phyloP scores from a whole-genome alignment of 495 filamentous ascomycete species.

The Xylaria nigripes region DNA sequence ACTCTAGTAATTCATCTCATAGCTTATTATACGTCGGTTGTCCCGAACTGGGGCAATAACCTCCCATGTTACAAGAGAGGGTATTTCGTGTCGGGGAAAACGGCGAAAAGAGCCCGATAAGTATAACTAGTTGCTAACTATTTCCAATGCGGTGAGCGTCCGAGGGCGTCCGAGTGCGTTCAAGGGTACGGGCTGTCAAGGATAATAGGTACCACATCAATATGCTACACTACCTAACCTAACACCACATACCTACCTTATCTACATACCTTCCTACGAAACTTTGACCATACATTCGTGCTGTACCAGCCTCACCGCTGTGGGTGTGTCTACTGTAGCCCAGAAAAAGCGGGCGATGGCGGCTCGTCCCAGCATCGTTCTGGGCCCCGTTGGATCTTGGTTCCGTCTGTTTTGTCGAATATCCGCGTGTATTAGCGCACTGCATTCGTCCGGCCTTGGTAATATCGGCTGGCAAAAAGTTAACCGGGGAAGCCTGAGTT shows the following conservation, averaged over 20 bases:
- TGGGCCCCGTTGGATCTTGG: constrained; percentile 1
- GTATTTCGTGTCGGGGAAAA: not conserved
- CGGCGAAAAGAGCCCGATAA: not conserved
- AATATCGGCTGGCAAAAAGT: not conserved
- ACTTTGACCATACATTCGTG: too few relatives aligned
- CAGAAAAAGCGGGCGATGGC: constrained; percentile 2
- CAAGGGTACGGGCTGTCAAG: not conserved
- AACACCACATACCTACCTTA: too few relatives aligned
- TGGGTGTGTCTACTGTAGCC: not conserved
- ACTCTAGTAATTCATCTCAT: too few relatives aligned
- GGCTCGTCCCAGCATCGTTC: constrained; percentile 2
- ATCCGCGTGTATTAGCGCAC: not conserved
- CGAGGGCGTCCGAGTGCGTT: not conserved
- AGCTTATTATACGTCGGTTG: not conserved
- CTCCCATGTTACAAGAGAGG: too few relatives aligned
- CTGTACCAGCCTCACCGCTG: constrained; percentile 4
- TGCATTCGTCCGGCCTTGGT: not conserved
- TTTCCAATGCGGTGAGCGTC: constrained; percentile 4
- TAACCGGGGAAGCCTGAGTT: not conserved
- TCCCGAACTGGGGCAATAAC: not conserved
- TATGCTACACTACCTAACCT: too few relatives aligned
- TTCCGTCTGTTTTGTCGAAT: not conserved
- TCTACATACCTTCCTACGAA: too few relatives aligned
- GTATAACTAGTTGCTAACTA: not conserved
- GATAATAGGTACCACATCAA: too few relatives aligned